phyloP scores from a whole-genome alignment of 768 basidiomycete species.

The Amanita inopinata region DNA sequence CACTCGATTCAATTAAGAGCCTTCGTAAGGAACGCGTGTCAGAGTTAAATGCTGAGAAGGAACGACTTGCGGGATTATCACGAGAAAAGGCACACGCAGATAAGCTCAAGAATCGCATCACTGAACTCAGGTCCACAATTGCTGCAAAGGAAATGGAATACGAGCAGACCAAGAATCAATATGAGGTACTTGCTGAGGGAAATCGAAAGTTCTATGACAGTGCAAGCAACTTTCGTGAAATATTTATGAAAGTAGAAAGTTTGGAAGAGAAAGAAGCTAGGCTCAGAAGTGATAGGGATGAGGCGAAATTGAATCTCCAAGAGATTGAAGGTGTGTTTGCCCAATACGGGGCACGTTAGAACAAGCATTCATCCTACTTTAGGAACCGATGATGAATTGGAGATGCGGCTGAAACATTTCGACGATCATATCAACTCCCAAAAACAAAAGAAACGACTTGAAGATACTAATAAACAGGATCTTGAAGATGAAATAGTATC shows the following conservation, averaged over 20 bases:
- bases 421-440: slow-evolving; percentile 45
- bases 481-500: slow-evolving; percentile 49
- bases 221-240: slow-evolving; percentile 78
- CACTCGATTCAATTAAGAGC: slow-evolving; percentile 82
- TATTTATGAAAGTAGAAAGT: slow-evolving; percentile 61
- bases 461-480: slow-evolving; percentile 46
- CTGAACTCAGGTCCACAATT: slow-evolving; percentile 51
- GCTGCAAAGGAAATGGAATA: slow-evolving; percentile 64
- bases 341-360: not conserved
- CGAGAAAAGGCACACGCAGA: slow-evolving; percentile 82
- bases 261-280: slow-evolving; percentile 54
- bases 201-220: slow-evolving; percentile 77
- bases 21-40: slow-evolving; percentile 85
- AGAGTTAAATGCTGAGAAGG: slow-evolving; percentile 91
- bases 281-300: slow-evolving; percentile 50
- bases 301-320: slow-evolving; percentile 52
- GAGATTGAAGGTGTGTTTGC: slow-evolving; percentile 49
- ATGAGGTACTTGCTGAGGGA: slow-evolving; percentile 54
- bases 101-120: slow-evolving; percentile 61
- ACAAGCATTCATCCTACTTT: slow-evolving; percentile 2
- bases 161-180: slow-evolving; percentile 57
- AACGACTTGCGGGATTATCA: slow-evolving; percentile 66
- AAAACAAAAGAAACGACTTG: slow-evolving; percentile 35
- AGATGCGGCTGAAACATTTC: slow-evolving; percentile 45
- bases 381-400: slow-evolving; percentile 72